Percentiles rank a stretch among this genome's conserved stretches.
Evolutionary conservation across 2,329 filamentous ascomycete species (phyloP).

Genomic region (Lasiodiplodia theobromae): DNA sequence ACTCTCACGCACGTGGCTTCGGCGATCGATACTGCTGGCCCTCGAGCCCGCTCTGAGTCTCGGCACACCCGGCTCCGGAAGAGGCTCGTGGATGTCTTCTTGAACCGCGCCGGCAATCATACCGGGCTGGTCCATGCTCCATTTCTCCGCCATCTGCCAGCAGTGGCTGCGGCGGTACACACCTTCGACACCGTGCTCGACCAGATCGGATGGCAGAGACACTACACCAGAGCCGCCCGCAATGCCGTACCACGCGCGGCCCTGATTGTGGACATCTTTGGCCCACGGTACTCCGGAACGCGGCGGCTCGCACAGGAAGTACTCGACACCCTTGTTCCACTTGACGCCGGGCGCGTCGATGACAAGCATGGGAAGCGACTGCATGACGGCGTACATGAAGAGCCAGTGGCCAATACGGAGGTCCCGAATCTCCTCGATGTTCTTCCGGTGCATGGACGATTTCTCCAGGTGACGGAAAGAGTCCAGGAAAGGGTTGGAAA

Average conservation of each 20-base stretch:
- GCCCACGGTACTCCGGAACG: constrained; percentile 78
- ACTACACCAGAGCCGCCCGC: constrained; percentile 71
- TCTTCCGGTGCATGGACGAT: constrained; percentile 70
- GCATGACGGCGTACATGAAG: constrained; percentile 79
- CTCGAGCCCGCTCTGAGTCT: constrained; percentile 7
- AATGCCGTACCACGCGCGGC: constrained; percentile 76
- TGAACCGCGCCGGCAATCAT: constrained; percentile 45
- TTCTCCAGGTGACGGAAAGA: constrained; percentile 76
- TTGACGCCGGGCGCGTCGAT: constrained; percentile 75
- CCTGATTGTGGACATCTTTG: constrained; percentile 62
- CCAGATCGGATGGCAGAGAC: constrained; percentile 67
- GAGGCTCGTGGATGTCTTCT: constrained; percentile 41
- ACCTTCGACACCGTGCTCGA: constrained; percentile 71
- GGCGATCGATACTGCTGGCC: constrained; percentile 26
- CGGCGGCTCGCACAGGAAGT: constrained; percentile 80
- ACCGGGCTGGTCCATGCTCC: constrained; percentile 56
- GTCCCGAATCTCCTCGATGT: constrained; percentile 71
- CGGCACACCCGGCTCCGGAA: constrained; percentile 38
- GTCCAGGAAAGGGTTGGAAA: constrained; percentile 68
- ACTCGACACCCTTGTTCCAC: constrained; percentile 76
- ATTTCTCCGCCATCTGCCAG: constrained; percentile 69
- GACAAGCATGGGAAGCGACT: constrained; percentile 78
- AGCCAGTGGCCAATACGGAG: constrained; percentile 80
- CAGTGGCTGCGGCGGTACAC: constrained; percentile 74
- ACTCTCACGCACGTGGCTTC: constrained; percentile 43